phyloP scores from a whole-genome alignment of 2,329 filamentous ascomycete genomes.

The Didymella exigua region DNA sequence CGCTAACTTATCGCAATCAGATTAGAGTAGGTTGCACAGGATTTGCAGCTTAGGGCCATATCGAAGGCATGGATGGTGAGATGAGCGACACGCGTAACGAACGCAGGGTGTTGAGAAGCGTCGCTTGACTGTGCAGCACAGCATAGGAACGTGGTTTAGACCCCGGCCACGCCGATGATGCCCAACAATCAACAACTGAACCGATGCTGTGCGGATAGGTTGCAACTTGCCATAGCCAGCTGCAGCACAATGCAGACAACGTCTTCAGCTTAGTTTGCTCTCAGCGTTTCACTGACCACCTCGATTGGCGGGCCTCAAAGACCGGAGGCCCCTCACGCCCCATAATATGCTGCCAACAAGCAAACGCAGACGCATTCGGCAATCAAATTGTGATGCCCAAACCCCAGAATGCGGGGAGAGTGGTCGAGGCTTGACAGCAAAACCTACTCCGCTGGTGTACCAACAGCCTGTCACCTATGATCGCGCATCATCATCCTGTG shows the following conservation, averaged over 20 bases:
- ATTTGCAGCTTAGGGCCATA: neutral
- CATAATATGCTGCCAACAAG: conserved; percentile 20
- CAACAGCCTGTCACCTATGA: conserved; percentile 8
- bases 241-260: conserved; percentile 25
- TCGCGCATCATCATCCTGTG: conserved; percentile 4
- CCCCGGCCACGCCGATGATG: conserved; percentile 11
- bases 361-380: conserved; percentile 22
- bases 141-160: conserved; percentile 18
- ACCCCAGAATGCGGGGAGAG: conserved; percentile 10
- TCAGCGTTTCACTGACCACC: neutral
- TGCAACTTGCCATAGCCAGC: conserved; percentile 15
- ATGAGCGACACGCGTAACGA: conserved; percentile 1
- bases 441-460: conserved; percentile 3
- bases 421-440: conserved; percentile 18
- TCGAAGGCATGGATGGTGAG: neutral
- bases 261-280: conserved; percentile 17
- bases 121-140: conserved; percentile 13
- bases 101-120: conserved; percentile 16
- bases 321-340: neutral
- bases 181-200: conserved; percentile 19
- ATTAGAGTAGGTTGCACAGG: conserved; percentile 12
- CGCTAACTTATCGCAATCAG: conserved; percentile 11
- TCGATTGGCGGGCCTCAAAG: neutral
- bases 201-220: conserved; percentile 16
- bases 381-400: conserved; percentile 16